Percentiles rank a stretch among this genome's conserved stretches.
These are phyloP conservation scores for Aspergillus neoniger DNA, from an alignment of 2,329 filamentous ascomycete species.

Conservation along the genomic window DNA sequence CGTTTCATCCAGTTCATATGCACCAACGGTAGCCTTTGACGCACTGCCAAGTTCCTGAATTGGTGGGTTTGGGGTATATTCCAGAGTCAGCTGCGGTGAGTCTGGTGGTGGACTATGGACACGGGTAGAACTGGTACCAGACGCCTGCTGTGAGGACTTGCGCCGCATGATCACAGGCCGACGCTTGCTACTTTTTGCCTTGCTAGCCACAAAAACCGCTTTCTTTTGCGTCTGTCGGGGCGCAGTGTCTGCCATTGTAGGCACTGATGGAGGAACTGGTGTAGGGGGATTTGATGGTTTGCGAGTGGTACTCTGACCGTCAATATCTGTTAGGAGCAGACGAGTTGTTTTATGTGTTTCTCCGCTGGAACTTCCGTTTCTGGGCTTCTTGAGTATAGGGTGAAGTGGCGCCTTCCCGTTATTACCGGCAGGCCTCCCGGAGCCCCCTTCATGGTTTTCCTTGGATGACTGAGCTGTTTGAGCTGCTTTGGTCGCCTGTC, in stretches of 20 bases:
- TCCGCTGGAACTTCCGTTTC: slow-evolving; percentile 22
- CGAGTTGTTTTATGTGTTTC: slow-evolving; percentile 35
- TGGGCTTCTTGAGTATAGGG: slow-evolving; percentile 45
- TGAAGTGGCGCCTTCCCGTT: slow-evolving; percentile 25
- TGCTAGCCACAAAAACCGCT: slow-evolving; percentile 30
- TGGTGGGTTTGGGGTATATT: background rate
- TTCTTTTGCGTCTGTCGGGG: slow-evolving; percentile 30
- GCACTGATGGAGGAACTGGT: slow-evolving; percentile 16
- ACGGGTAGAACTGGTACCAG: slow-evolving; percentile 18
- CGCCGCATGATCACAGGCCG: slow-evolving; percentile 37
- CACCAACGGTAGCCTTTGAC: background rate
- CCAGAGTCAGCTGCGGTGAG: slow-evolving; percentile 6
- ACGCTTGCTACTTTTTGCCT: slow-evolving; percentile 30
- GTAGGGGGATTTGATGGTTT: slow-evolving; percentile 30
- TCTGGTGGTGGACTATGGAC: slow-evolving; percentile 16
- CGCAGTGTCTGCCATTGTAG: slow-evolving; percentile 7
- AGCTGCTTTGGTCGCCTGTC: background rate
- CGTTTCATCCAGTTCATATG: background rate
- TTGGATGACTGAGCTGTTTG: background rate
- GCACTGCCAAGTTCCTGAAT: background rate
- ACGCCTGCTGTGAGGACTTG: slow-evolving; percentile 39
- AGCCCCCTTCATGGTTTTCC: background rate
- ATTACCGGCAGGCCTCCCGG: slow-evolving; percentile 1
- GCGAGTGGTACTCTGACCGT: slow-evolving; percentile 28
- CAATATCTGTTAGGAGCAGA: slow-evolving; percentile 31